Evolutionary conservation across 371 early-diverging fungal genomes (phyloP), one percentile per base, ranked within the genome.

Genomic region (Syncephalastrum contaminatum): DNA sequence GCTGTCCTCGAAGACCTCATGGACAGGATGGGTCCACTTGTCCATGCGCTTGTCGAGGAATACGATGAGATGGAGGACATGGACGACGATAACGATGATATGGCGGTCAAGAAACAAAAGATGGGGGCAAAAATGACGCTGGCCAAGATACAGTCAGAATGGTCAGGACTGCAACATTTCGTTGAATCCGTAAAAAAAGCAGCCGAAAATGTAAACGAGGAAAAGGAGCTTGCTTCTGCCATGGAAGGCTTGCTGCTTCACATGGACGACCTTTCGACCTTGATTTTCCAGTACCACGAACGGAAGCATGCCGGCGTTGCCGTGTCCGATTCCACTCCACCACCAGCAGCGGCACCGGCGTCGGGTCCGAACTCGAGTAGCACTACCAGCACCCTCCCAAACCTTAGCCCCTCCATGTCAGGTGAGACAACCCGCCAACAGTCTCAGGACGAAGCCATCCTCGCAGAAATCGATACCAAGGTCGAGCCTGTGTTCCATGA

Each of bases 401-500:
- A 30, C 12, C 36, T 30, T 30, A 30, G 36, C 12, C 36, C 36
- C 36, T 30, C 36, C 36, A 30, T 30, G 36, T 30, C 36, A 30
- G 36, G 36, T 30, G 36, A 30, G 36, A 41, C 54, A 18, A 41
- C 58, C 36, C 36, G 36, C 36, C 36, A 30, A 2, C 36, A 30
- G 36, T 30, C 36, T 3, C 36, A 60, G 43, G 66, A 70, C n/a
- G 69, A 67, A n/a, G 48, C 58, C 14, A 45, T 63, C 10, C 54
- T 75, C 21, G 54, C 47, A 2, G 67, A 83, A 7, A 73, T 84
- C 20, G 86, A 86, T 45, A 63, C 66, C 21, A 56, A 67, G n/a
- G 75, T 81, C 39, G 84, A 82, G 36, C 72, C 80, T 14, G 49
- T 83, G 22, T 72, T 78, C 19, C 47, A 77, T n/a, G 58, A 70